These are phyloP conservation scores for Penicillium canariense DNA, from an alignment of 495 filamentous ascomycete species.

Conservation along the genomic window DNA sequence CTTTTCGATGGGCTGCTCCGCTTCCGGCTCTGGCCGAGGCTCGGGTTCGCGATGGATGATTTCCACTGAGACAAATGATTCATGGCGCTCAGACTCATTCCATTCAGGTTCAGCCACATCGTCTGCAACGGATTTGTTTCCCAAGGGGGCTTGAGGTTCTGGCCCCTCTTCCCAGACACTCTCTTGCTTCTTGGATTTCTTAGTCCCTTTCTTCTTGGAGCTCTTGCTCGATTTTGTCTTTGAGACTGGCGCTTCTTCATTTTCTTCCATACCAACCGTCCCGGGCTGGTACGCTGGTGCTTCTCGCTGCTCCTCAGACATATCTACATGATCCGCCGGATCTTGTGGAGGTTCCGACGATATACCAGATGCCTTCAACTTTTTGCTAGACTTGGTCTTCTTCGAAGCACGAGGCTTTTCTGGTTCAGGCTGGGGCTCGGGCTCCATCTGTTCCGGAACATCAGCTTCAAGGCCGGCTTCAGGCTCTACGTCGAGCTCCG, in stretches of 20 bases:
- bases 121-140: no score
- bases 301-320: conserved; percentile 4
- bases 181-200: conserved; percentile 32
- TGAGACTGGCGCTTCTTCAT: conserved; percentile 35
- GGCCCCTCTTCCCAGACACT: conserved; percentile 25
- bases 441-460: conserved; percentile 10
- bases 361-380: conserved; percentile 29
- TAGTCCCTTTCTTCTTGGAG: conserved; percentile 29
- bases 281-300: neutral
- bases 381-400: conserved; percentile 40
- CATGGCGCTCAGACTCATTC: conserved; percentile 36
- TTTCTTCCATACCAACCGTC: conserved; percentile 16
- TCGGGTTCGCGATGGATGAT: conserved; percentile 25
- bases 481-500: conserved; percentile 67
- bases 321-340: neutral
- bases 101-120: conserved; percentile 28
- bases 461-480: conserved; percentile 59
- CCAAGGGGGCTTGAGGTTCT: no score
- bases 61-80: conserved; percentile 41
- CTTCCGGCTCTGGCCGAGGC: conserved; percentile 26
- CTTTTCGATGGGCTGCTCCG: conserved; percentile 30
- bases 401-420: conserved; percentile 34
- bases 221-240: conserved; percentile 25
- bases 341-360: conserved; percentile 6
- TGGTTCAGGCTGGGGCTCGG: conserved; percentile 26